These are phyloP conservation scores for Acer yangbiense DNA, from an alignment of 345 rosid species.

Conservation along the genomic window DNA sequence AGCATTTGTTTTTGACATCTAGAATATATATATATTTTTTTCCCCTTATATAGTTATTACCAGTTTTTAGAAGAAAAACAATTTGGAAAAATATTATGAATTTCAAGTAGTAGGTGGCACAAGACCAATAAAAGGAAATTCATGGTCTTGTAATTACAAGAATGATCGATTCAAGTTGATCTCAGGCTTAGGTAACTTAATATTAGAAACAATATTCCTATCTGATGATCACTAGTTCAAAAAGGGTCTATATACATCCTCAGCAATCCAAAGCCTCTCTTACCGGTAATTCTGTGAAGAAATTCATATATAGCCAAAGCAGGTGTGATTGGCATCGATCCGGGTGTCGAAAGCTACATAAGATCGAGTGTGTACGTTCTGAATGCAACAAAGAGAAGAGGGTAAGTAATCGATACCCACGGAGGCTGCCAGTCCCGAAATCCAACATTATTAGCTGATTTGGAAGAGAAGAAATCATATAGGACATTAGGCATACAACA, in stretches of 20 bases:
- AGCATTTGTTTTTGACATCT: too few relatives aligned
- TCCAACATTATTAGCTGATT: slow-evolving; percentile 10
- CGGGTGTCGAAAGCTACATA: slow-evolving; percentile 20
- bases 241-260: slow-evolving; percentile 25
- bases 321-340: neutral
- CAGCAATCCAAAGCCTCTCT: slow-evolving; percentile 5
- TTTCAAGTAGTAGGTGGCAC: too few relatives aligned
- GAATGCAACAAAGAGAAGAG: too few relatives aligned
- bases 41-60: too few relatives aligned
- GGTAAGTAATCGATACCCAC: slow-evolving; percentile 4
- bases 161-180: slow-evolving; percentile 19
- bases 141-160: too few relatives aligned
- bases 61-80: too few relatives aligned
- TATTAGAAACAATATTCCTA: slow-evolving; percentile 6
- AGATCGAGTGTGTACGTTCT: too few relatives aligned
- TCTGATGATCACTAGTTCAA: neutral
- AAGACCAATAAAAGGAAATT: too few relatives aligned
- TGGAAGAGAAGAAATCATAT: slow-evolving; percentile 15
- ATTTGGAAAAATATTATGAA: too few relatives aligned
- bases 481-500: slow-evolving; percentile 18
- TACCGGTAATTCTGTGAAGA: slow-evolving; percentile 17
- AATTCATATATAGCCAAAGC: neutral
- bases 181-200: slow-evolving; percentile 32
- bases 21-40: too few relatives aligned
- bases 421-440: slow-evolving; percentile 23